Evolutionary conservation across 352 stramenopile species (phyloP).

Genomic region (Pythium grandisporangium): DNA sequence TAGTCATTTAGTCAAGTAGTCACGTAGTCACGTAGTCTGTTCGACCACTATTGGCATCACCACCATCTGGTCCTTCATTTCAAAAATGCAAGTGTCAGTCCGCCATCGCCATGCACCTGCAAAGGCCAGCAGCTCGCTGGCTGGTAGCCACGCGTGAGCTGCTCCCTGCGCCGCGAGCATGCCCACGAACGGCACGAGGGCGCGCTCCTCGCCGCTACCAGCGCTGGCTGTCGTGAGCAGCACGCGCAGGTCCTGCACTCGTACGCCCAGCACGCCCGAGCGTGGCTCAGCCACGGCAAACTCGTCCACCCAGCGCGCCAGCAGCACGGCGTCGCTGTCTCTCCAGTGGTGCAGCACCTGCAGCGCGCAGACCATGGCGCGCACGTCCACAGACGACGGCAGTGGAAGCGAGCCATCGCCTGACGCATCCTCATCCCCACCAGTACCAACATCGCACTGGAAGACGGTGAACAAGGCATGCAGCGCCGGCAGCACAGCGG

Average conservation of each 20-base stretch:
- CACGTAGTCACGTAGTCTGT: neutral
- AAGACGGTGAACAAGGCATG: conserved; percentile 25
- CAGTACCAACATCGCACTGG: conserved; percentile 5
- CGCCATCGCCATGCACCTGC: conserved; percentile 7
- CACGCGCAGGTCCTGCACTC: conserved; percentile 9
- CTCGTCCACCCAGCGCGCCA: conserved; percentile 45
- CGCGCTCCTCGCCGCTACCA: conserved; percentile 24
- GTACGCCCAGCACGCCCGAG: conserved; percentile 16
- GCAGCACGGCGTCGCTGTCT: conserved; percentile 27
- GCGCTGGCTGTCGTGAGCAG: conserved; percentile 30
- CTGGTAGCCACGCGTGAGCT: conserved; percentile 6
- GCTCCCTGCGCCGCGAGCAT: conserved; percentile 5
- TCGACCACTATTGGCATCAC: no score
- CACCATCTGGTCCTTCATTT: no score
- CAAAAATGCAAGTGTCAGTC: no score
- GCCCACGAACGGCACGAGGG: conserved; percentile 20
- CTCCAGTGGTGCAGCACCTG: conserved; percentile 42
- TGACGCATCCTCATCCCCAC: no score
- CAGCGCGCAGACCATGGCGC: conserved; percentile 34
- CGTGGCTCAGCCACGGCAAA: conserved; percentile 17
- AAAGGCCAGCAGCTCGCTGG: conserved; percentile 9
- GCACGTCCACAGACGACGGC: no score
- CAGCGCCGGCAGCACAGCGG: conserved; percentile 12
- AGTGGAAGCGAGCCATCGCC: no score
- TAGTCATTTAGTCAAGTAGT: neutral